phyloP scores from a whole-genome alignment of 148 eudicot genomes.

The Nyssa sinensis region DNA sequence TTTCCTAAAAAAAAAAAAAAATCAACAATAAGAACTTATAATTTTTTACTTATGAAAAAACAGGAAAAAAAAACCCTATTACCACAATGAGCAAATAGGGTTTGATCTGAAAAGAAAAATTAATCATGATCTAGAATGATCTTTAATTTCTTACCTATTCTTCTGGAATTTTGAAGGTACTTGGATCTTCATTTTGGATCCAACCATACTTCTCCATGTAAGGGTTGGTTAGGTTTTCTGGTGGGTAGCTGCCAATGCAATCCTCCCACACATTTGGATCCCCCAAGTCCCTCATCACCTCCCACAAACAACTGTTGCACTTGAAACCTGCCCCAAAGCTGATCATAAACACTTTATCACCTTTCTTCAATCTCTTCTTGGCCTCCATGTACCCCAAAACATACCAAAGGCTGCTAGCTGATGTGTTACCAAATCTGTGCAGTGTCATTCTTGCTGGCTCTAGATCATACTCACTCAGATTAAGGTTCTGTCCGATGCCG shows the following conservation, averaged over 20 bases:
- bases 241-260: conserved; percentile 49
- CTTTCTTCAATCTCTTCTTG: conserved; percentile 47
- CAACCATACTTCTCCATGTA: conserved; percentile 65
- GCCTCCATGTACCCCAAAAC: conserved; percentile 63
- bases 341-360: conserved; percentile 52
- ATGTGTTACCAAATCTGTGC: conserved; percentile 60
- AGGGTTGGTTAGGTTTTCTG: conserved; percentile 40
- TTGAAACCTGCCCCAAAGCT: conserved; percentile 67
- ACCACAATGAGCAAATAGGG: background rate
- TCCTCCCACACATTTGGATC: conserved; percentile 56
- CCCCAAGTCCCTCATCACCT: conserved; percentile 56
- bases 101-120: background rate
- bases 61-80: no score
- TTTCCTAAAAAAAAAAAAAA: background rate
- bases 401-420: conserved; percentile 64
- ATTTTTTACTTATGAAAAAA: background rate
- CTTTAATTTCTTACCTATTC: background rate
- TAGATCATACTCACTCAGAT: conserved; percentile 33
- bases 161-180: conserved; percentile 33
- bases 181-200: conserved; percentile 44
- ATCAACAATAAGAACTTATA: background rate
- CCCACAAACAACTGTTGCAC: conserved; percentile 78
- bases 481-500: conserved; percentile 42
- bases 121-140: background rate
- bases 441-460: conserved; percentile 70